phyloP scores from a whole-genome alignment of 75 land plant genomes.

The Sequoiadendron giganteum region DNA sequence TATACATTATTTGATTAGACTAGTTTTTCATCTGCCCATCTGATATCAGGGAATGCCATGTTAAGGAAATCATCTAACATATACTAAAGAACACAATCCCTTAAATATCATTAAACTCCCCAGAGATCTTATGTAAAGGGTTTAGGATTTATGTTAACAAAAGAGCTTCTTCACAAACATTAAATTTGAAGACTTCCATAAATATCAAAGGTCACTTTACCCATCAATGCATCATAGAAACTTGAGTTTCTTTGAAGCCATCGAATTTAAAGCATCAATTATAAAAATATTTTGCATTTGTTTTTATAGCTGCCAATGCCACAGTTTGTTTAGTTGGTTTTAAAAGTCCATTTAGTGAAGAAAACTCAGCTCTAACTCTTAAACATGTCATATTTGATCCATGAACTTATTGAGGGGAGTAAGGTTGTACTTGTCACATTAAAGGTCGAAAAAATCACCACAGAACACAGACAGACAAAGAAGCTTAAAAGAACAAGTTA shows the following conservation, averaged over 20 bases:
- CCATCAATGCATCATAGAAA: neutral
- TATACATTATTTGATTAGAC: neutral
- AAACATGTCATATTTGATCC: neutral
- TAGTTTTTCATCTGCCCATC: neutral
- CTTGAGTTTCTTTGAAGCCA: neutral
- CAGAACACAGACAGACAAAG: neutral
- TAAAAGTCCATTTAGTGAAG: neutral
- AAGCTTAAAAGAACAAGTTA: too few relatives aligned
- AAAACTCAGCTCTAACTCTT: neutral
- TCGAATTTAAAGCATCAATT: neutral
- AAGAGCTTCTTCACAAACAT: neutral
- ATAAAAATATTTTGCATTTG: neutral
- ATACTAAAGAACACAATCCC: neutral
- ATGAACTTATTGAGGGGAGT: neutral
- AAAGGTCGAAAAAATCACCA: neutral
- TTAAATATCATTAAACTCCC: neutral
- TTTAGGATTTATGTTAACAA: neutral
- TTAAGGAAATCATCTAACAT: neutral
- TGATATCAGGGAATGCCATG: neutral
- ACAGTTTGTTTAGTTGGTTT: neutral
- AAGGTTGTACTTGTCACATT: neutral
- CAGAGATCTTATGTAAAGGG: neutral
- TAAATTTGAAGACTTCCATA: neutral
- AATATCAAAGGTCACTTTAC: neutral
- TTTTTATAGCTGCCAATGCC: neutral